Evolutionary conservation across 495 filamentous ascomycete species (phyloP), one percentile per base, ranked within the genome.

Genomic region (Penicillium arizonense): DNA sequence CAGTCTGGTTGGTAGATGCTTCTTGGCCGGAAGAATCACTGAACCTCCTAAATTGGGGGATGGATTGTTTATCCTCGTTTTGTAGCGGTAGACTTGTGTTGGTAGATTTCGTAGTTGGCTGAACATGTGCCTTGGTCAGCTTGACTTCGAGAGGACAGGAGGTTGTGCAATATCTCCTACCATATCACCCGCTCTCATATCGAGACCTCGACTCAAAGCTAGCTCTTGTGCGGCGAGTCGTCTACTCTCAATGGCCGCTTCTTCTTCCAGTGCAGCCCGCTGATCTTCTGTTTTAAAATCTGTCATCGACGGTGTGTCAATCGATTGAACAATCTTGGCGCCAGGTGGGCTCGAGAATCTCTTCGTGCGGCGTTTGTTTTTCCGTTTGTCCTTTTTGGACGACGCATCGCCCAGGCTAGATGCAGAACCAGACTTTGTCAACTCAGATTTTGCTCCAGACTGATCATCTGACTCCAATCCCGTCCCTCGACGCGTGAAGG

Each of bases 261-360:
- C 85, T 61, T 97, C 90, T 65, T 90, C 79, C 34, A 71, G 64
- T 53, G 78, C 81, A 0, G 84, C 71, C 20, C 73, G 78, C 37
- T 89, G 82, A 55, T 97, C 92, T 66, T 97, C 91, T 41, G 78
- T 75, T 58, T 87, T 84, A 21, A 96, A 61, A 56, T 94, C 88
- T 11, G 79, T 79, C 21, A 96, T 74, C 3, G 89, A 87, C 4
- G 83, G 78, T 0, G 59, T 52, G 1, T 69, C 62, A 14, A 61
- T 38, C 21, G 64, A 61, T 6, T 65, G 65, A 26, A 59, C 42
- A 38, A 68, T 18, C 5, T 68, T 3, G 5, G 28, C 12, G 4
- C 16, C 37, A 14, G 20, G 11, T 37, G 21, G 8, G 33, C 59
- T 57, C 51, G 47, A 55, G 44, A 56, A 51, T 38, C 74, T 53